Conservation (phyloP, 768 basidiomycete genomes). For the Strobilomyces echinocephalus region DNA sequence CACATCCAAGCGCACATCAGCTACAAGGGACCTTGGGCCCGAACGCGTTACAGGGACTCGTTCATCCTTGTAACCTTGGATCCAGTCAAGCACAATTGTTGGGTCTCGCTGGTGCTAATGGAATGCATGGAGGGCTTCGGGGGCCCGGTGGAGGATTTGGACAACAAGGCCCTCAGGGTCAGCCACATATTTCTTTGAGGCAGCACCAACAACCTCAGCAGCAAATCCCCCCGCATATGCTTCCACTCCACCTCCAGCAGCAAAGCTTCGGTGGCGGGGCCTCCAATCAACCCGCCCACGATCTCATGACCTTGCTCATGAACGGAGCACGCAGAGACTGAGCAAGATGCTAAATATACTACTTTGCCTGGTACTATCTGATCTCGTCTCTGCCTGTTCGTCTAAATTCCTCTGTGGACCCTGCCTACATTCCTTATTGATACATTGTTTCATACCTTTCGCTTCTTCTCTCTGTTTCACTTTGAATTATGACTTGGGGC, state of each 20-base stretch:
- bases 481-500: slow-evolving; percentile 22
- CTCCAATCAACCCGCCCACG: slow-evolving; percentile 58
- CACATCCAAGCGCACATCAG: slow-evolving; percentile 44
- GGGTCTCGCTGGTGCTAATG: slow-evolving; percentile 42
- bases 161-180: slow-evolving; percentile 31
- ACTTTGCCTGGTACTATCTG: slow-evolving; percentile 5
- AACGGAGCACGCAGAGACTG: slow-evolving; percentile 64
- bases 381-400: slow-evolving; percentile 10
- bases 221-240: slow-evolving; percentile 50
- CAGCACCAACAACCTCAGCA: slow-evolving; percentile 38
- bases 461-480: slow-evolving; percentile 24
- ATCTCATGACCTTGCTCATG: slow-evolving; percentile 83
- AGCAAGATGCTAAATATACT: slow-evolving; percentile 24
- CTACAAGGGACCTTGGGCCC: slow-evolving; percentile 43
- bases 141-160: slow-evolving; percentile 41
- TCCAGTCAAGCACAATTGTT: slow-evolving; percentile 45
- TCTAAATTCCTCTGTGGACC: slow-evolving; percentile 20
- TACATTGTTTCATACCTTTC: slow-evolving; percentile 27
- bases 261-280: slow-evolving; percentile 44
- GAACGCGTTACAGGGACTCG: slow-evolving; percentile 48
- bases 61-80: slow-evolving; percentile 49
- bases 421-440: slow-evolving; percentile 30
- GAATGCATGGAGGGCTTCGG: slow-evolving; percentile 42
- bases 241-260: slow-evolving; percentile 58
- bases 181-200: slow-evolving; percentile 29